A percentile compares a stretch with the other conserved stretches of the same genome.
Evolutionary conservation across 177 flowering plant genomes (phyloP).

Genomic region (Vitis hybrid): DNA sequence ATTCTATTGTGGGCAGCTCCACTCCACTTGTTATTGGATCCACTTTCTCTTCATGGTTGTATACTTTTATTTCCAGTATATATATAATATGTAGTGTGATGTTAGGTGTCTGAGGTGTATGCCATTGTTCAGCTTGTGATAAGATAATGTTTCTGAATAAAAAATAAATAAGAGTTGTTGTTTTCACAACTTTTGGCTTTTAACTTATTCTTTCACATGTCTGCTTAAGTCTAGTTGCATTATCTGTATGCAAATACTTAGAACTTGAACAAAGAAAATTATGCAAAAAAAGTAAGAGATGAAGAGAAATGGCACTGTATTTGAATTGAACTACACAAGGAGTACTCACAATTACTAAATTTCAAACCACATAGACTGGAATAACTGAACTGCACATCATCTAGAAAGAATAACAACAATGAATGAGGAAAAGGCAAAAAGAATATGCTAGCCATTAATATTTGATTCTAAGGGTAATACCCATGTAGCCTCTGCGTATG

Average conservation of each 20-base stretch:
- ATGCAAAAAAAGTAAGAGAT: no score
- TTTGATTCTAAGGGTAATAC: neutral
- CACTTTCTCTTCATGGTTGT: slow-evolving; percentile 17
- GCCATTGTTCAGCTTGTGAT: slow-evolving; percentile 13
- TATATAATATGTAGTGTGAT: slow-evolving; percentile 12
- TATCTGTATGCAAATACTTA: no score
- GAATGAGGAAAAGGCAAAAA: neutral
- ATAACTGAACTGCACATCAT: no score
- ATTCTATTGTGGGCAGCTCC: slow-evolving; percentile 9
- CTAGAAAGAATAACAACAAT: neutral
- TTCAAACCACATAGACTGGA: neutral
- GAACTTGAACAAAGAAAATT: no score
- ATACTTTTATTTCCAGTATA: neutral
- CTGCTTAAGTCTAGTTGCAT: no score
- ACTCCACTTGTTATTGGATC: slow-evolving; percentile 17
- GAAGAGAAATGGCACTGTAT: neutral
- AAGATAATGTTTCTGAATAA: neutral
- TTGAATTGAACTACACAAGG: neutral
- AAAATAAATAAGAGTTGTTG: neutral
- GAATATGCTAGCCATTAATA: neutral
- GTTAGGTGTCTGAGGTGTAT: slow-evolving; percentile 20
- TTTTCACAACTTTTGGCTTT: neutral
- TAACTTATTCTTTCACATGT: no score
- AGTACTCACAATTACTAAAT: neutral
- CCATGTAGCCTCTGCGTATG: no score